A percentile compares a stretch with the other conserved stretches of the same genome.
Conservation (phyloP, 306 rosid species). For the Fragaria nilgerrensis region DNA sequence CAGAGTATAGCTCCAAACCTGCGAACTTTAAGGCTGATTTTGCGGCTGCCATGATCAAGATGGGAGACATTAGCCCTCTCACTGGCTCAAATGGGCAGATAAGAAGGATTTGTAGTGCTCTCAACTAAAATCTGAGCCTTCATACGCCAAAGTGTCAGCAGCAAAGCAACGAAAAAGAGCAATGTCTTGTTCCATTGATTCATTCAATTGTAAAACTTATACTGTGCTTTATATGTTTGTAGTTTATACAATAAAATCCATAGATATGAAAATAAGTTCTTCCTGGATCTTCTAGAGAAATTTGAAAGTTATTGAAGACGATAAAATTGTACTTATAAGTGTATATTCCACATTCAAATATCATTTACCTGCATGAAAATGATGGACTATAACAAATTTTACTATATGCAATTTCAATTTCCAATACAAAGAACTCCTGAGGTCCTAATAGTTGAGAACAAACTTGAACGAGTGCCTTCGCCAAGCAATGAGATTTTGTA, state of each 20-base stretch:
- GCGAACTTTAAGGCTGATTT: conserved; percentile 19
- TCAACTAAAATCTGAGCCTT: conserved; percentile 15
- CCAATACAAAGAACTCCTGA: not conserved
- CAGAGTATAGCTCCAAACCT: conserved; percentile 22
- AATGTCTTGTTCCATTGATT: not conserved
- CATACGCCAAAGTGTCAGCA: not conserved
- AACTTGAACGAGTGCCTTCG: conserved; percentile 5
- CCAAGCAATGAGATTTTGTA: not conserved
- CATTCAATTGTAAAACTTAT: not conserved
- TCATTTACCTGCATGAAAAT: not conserved
- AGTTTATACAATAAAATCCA: not conserved
- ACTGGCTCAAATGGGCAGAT: conserved; percentile 26
- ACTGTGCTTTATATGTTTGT: not conserved
- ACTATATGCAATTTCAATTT: not conserved
- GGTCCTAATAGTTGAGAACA: not conserved
- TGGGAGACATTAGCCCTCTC: conserved; percentile 30
- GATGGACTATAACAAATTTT: not conserved
- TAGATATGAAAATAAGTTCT: not conserved
- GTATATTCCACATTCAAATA: not conserved
- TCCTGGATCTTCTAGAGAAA: not conserved
- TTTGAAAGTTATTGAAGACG: not conserved
- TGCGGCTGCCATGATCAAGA: conserved; percentile 27
- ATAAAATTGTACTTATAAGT: not conserved
- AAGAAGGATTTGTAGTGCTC: conserved; percentile 27
- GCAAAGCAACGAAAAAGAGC: not conserved